Evolutionary conservation across 2,329 filamentous ascomycete genomes (phyloP), one percentile per base, ranked within the genome.

Genomic region (Mycosphaerella arachidis): DNA sequence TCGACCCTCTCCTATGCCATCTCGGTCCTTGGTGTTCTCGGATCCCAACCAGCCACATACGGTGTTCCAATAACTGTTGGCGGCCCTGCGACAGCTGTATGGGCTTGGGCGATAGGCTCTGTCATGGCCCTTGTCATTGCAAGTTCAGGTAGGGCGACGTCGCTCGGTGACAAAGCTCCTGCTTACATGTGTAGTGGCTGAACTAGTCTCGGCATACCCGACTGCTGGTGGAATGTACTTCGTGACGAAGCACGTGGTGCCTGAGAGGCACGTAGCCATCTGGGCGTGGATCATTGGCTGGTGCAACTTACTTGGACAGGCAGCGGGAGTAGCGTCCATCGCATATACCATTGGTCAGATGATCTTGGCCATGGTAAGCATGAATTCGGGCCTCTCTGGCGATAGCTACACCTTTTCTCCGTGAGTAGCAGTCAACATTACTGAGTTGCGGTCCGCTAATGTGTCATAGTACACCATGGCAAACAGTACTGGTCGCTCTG

Each of bases 221-320:
- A 88, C 85, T 1, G 84, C 84, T 1, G 85, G 85, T 20, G 85
- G 85, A 2, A 87, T 88, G 84, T 87, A 87, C 71, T 88, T 86
- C 70, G 84, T 86, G 35, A 86, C 84, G 9, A 87, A 87, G 67
- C 81, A 85, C 68, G 84, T 87, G 35, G 84, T 87, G 1, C 84
- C 84, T 16, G 74, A 78, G 16, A 78, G 84, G 57, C 81, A 86
- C 68, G 83, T 86, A 31, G 81, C 85, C 1, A 79, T 86, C 12
- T 86, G 84, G 78, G 81, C 84, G 0, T 87, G 85, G 85, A 76
- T 86, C 48, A 84, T 86, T 57, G 85, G 85, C n/a, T 65, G 63
- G 85, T 85, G 83, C 68, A 88, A 87, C 64, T 80, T 87, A 33
- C 77, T 87, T 0, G 85, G 85, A 7, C 85, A 88, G 71, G 85